Evolutionary conservation across 164 flowering plant species (phyloP).

Genomic region (Nymphaea thermarum): DNA sequence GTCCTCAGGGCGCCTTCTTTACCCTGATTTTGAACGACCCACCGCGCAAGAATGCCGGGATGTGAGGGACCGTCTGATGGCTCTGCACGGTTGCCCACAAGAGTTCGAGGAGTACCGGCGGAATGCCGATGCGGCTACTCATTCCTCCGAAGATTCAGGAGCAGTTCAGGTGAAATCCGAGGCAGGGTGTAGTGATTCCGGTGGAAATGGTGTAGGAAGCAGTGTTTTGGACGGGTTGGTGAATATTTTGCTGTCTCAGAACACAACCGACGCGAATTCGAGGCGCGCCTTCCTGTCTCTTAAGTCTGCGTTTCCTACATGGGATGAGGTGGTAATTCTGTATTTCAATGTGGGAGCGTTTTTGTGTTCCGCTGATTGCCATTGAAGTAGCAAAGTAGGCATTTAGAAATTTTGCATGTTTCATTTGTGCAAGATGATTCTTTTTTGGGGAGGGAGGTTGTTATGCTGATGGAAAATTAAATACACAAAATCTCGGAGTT

Average conservation of each 20-base stretch:
- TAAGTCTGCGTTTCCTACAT: constrained; percentile 59
- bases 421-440: too few species aligned
- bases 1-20: constrained; percentile 15
- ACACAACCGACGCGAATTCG: constrained; percentile 75
- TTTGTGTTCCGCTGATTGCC: too few species aligned
- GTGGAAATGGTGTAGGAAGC: constrained; percentile 1
- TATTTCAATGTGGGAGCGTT: too few species aligned
- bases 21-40: constrained; percentile 45
- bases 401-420: not conserved
- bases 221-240: constrained; percentile 79
- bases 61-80: constrained; percentile 49
- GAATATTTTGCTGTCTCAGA: constrained; percentile 65
- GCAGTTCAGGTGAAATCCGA: constrained; percentile 3
- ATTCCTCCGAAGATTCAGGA: not conserved
- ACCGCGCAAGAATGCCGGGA: constrained; percentile 59
- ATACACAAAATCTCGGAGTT: too few species aligned
- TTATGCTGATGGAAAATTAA: too few species aligned
- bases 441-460: too few species aligned
- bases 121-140: not conserved
- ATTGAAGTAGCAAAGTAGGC: not conserved
- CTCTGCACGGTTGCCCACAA: constrained; percentile 68
- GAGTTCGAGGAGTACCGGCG: constrained; percentile 57
- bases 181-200: not conserved
- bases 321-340: constrained; percentile 51
- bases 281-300: constrained; percentile 68